Evolutionary conservation across 163 green algal species (phyloP).

Genomic region (Scenedesmus sp.): DNA sequence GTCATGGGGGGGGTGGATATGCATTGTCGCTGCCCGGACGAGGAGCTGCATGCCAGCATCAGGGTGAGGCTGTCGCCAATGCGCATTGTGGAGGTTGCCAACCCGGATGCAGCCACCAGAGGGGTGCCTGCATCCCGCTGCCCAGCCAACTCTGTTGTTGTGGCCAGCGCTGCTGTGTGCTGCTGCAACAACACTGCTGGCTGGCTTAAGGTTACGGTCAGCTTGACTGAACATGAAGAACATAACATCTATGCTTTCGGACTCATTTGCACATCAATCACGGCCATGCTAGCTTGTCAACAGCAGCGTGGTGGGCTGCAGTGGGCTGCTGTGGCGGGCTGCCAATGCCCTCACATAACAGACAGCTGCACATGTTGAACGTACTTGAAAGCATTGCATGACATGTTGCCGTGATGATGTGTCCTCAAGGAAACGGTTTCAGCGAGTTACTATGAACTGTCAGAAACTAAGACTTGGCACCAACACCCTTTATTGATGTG

Average conservation of each 20-base stretch:
- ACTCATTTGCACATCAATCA: not conserved
- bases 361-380: no score
- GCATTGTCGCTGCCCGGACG: not conserved
- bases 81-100: not conserved
- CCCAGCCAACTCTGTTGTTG: not conserved
- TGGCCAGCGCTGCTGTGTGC: not conserved
- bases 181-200: not conserved
- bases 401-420: no score
- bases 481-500: no score
- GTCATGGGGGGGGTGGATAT: not conserved
- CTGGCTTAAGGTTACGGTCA: not conserved
- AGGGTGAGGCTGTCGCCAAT: not conserved
- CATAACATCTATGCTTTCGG: not conserved
- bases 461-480: no score
- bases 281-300: not conserved
- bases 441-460: no score
- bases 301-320: not conserved
- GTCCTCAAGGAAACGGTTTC: no score
- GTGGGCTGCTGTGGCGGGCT: not conserved
- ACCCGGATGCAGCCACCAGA: not conserved
- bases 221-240: not conserved
- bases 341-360: not conserved
- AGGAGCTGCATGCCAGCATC: not conserved
- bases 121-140: not conserved
- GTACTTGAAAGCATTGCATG: no score